Conservation (phyloP, 2,329 filamentous ascomycete genomes). For the Hypoxylon sp. region DNA sequence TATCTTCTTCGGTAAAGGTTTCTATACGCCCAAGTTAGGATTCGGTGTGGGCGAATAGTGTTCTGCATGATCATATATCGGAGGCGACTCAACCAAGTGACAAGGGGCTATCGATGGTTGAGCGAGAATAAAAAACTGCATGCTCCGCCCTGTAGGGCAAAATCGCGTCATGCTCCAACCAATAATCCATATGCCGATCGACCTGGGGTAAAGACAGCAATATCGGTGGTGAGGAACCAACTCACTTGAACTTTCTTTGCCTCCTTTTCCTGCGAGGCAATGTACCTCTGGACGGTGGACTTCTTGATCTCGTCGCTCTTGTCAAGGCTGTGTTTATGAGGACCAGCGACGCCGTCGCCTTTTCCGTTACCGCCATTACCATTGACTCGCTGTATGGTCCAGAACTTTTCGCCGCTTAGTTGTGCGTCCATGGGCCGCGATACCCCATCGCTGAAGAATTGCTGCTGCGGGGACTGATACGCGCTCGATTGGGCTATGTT, state of each 20-base stretch:
- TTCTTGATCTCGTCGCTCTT: conserved; percentile 84
- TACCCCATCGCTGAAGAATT: conserved; percentile 36
- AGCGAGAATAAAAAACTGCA: background rate
- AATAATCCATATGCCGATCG: too few relatives aligned
- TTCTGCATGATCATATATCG: background rate
- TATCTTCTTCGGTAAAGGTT: conserved; percentile 74
- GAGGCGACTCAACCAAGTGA: background rate
- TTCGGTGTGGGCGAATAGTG: background rate
- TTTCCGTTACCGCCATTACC: conserved; percentile 78
- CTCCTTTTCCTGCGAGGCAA: conserved; percentile 71
- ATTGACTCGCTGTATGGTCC: conserved; percentile 80
- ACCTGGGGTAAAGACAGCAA: conserved; percentile 13
- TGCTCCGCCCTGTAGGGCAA: conserved; percentile 2
- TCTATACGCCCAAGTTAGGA: conserved; percentile 58
- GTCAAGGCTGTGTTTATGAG: conserved; percentile 76
- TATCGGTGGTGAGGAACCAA: conserved; percentile 30
- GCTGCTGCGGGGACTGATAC: conserved; percentile 38
- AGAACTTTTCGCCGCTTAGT: conserved; percentile 62
- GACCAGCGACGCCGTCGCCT: conserved; percentile 71
- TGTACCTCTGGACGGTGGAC: conserved; percentile 74
- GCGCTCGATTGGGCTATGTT: conserved; percentile 29
- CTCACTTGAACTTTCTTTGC: conserved; percentile 66
- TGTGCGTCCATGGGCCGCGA: conserved; percentile 50
- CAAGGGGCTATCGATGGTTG: background rate
- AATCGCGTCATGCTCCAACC: too few relatives aligned